Base-by-base conservation (phyloP, 106 monocot species). In the Chionographis japonica region DNA sequence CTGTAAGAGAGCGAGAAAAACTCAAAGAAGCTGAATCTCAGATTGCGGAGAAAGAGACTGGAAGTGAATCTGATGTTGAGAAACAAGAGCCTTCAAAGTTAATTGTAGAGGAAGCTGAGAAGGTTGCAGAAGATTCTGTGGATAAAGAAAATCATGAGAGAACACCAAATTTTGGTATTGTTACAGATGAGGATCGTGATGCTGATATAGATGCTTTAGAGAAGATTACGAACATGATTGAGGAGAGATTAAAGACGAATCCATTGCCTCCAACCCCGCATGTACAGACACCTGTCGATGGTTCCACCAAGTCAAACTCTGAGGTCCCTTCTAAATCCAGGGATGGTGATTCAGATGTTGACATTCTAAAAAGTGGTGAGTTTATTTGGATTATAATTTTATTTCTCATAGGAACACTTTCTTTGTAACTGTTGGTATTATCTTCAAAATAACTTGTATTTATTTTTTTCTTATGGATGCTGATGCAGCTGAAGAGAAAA, bases 251-350 rank as follows among this genome's bases (percentile, higher is more conserved):
- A 58, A 92, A 92, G 77, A 83, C 63, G 7, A 84, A 73, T 52
- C 97, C 97, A 12, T 66, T 85, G 53, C 97, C 85, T 35, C 97
- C 86, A 52, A 91, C 97, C 17, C 88, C 83, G 42, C 81, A 84
- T 60, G 54, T 74, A n/a, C 61, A 67, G n/a, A 12, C 75, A 60
- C 46, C 50, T 68, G 64, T 68, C 11, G 77, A 89, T 72, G 62
- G 63, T 56, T 36, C 71, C 60, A 65, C 72, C 12, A 90, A 77
- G 58, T 84, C 81, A 55, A 85, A 73, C 17, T 78, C 80, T 58
- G 94, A 91, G 73, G 60, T 63, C 46, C 80, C 88, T 73, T 80
- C 79, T 60, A 91, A 79, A 71, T 81, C 80, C 17, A 87, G 68
- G 69, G 84, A 91, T 55, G 83, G 79, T 58, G 85, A 86, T 46